Evolutionary conservation across 2,329 filamentous ascomycete genomes (phyloP).

Genomic region (Fulvia fulva): DNA sequence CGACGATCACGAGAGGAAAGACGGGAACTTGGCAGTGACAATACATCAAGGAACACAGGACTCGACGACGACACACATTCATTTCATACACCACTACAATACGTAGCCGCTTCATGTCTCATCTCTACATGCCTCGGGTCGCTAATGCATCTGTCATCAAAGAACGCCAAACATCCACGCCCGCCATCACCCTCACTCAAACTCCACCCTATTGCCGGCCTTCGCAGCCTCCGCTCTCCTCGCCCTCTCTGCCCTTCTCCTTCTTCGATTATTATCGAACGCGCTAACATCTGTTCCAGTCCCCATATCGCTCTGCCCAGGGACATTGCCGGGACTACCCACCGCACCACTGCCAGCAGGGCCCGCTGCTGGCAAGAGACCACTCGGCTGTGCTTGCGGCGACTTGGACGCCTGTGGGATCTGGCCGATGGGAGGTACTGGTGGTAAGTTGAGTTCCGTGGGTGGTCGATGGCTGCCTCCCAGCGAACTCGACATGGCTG

Average conservation of each 20-base stretch:
- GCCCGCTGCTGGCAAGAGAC: slow-evolving; percentile 12
- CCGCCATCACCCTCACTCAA: slow-evolving; percentile 35
- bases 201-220: slow-evolving; percentile 44
- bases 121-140: not conserved
- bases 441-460: slow-evolving; percentile 31
- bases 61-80: no score
- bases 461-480: slow-evolving; percentile 20
- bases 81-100: not conserved
- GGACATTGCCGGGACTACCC: slow-evolving; percentile 38
- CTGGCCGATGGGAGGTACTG: slow-evolving; percentile 14
- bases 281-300: slow-evolving; percentile 40
- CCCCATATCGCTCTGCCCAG: slow-evolving; percentile 37
- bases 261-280: slow-evolving; percentile 52
- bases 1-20: not conserved
- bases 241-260: slow-evolving; percentile 52
- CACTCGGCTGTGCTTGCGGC: slow-evolving; percentile 4
- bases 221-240: slow-evolving; percentile 33
- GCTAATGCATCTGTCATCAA: slow-evolving; percentile 3
- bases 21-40: no score
- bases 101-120: not conserved
- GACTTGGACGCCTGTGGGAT: slow-evolving; percentile 12
- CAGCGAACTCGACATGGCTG: slow-evolving; percentile 24
- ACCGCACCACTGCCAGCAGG: slow-evolving; percentile 27
- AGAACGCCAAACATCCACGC: not conserved
- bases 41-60: not conserved